Evolutionary conservation across 1,139 yeast genomes (phyloP), one percentile per base, ranked within the genome.

Genomic region (Yamadazyma dushanensis): DNA sequence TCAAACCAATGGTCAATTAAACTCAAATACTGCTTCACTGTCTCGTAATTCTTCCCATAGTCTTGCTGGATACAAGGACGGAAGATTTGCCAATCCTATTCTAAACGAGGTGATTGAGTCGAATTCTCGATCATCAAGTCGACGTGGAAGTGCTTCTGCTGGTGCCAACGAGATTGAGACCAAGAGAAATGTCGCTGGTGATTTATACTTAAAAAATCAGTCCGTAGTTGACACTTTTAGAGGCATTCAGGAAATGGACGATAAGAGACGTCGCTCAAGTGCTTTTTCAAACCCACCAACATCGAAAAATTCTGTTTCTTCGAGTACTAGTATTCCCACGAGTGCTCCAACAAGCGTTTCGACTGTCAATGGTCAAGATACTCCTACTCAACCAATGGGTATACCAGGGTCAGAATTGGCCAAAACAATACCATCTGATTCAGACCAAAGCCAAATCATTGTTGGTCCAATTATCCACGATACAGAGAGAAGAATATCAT

Each of bases 161-260:
- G 64, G 66, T 3, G 56, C 62, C 1, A 51, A 60, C n/a, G 76
- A 71, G 47, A 61, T 71, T 28, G 80, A 73, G 47, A 73, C 79
- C 0, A 70, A 66, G 43, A 51, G 80, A 23, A 71, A 73, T 39
- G 80, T 74, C 5, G 77, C 72, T n/a, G 80, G 80, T 13, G 80
- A 76, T 45, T 57, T 76, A 26, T 76, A 75, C 50, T 50, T 75
- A 42, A 65, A 61, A 35, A 72, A 68, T 39, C 76, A 71, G 29
- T 66, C 78, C 1, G 69, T 68, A 0, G 66, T 73, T n/a, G 77
- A 71, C 34, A 64, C 80, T 1, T 64, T 76, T 45, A 72, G 67
- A 44, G 77, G 66, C 10, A 70, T 76, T 10, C 73, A 70, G 46
- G 63, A 70, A 44, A 56, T 67, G 46, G 76, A 72, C 47, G 75